Base-by-base conservation (phyloP, 1,139 yeast genomes). In the Magnusiomyces fungicola region DNA sequence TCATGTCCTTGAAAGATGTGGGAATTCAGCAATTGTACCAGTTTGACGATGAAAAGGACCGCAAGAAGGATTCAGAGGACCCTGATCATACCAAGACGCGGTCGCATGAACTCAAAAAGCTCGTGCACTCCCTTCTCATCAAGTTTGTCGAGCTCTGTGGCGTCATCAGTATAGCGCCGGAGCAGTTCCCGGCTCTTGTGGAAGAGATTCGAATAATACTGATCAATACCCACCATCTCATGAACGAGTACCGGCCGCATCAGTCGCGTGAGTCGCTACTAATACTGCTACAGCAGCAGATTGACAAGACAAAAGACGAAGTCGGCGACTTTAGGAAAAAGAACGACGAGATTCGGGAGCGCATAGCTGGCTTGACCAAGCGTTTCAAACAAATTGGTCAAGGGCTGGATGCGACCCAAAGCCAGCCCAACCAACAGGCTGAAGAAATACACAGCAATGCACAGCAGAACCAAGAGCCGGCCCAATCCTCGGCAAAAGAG, bases 161-260 rank as follows among this genome's bases (percentile, higher is more conserved):
- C 10, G 73, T 83, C n/a, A 75, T 86, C 69, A 73, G 83, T 12
- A 70, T 80, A 1, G 78, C 82, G 46, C 95, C 96, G 1, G 78
- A 74, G 46, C 72, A 76, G 53, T 85, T 81, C 61, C 82, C 80
- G 22, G 65, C 69, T 5, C 82, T 83, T 59, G 76, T 85, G 37
- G 92, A 85, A 56, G 80, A 84, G 57, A 75, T 88, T 47, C 76
- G 89, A 50, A 73, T 82, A 19, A 76, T 87, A n/a, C 68, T 88
- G 50, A 82, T 88, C 61, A 88, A 88, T 62, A 82, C 87, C 56
- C 95, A 87, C 62, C 96, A 88, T 63, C 68, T 88, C 49, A 68
- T 88, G 53, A 88, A 88, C 64, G 87, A 87, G 49, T 88, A 87
- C 66, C 71, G 96, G 51, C 96, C 96, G 0, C 96, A 88, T 64